Evolutionary conservation across 306 rosid genomes (phyloP).

Genomic region (Lupinus albus): DNA sequence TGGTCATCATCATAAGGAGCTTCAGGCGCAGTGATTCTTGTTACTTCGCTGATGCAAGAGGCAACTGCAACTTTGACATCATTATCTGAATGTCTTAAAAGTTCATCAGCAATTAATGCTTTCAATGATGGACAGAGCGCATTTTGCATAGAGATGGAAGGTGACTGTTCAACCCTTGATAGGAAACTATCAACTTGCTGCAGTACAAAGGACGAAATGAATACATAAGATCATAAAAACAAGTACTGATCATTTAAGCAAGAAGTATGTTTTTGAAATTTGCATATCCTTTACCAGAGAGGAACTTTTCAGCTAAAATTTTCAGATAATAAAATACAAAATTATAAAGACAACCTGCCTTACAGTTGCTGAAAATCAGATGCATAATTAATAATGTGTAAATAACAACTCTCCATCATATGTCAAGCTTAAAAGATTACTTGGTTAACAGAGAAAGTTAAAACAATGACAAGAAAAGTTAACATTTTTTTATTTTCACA

Average conservation of each 20-base stretch:
- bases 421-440: not conserved
- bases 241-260: not conserved
- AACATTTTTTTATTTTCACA: not conserved
- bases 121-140: slow-evolving; percentile 77
- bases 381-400: not conserved
- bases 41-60: slow-evolving; percentile 87
- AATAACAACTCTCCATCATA: not conserved
- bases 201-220: slow-evolving; percentile 33
- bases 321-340: not conserved
- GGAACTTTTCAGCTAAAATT: not conserved
- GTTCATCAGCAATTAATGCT: slow-evolving; percentile 63
- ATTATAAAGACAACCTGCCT: not conserved
- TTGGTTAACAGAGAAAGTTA: not conserved
- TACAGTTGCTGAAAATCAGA: slow-evolving; percentile 10
- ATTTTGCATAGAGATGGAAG: slow-evolving; percentile 63
- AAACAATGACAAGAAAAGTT: not conserved
- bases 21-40: slow-evolving; percentile 95
- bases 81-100: slow-evolving; percentile 67
- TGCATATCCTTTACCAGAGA: slow-evolving; percentile 8
- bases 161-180: slow-evolving; percentile 84
- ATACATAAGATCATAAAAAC: slow-evolving; percentile 1
- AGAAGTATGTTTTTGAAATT: not conserved
- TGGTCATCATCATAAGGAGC: slow-evolving; percentile 91
- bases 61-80: slow-evolving; percentile 91
- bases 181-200: slow-evolving; percentile 69